A percentile compares a stretch with the other conserved stretches of the same genome.
These are phyloP conservation scores for Ophiocordyceps camponoti-rufipedis DNA, from an alignment of 2,329 filamentous ascomycete genomes.

Conservation along the genomic window DNA sequence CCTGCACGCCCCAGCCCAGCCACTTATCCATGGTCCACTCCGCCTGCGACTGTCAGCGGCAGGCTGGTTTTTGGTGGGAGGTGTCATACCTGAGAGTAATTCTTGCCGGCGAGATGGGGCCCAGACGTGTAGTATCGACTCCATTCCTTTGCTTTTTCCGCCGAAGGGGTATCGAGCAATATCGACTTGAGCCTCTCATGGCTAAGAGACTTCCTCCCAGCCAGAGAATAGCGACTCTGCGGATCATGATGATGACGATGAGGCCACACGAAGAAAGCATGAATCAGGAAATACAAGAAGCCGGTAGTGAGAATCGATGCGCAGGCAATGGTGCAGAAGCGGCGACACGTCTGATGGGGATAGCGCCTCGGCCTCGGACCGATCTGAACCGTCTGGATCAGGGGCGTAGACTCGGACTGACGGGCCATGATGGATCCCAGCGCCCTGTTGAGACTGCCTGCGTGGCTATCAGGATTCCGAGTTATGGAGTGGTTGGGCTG, in stretches of 20 bases:
- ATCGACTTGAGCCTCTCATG: constrained; percentile 36
- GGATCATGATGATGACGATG: constrained; percentile 14
- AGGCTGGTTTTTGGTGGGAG: neutral
- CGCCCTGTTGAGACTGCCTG: neutral
- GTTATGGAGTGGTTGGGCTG: neutral
- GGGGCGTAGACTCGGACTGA: constrained; percentile 39
- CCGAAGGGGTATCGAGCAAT: constrained; percentile 38
- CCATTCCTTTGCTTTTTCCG: constrained; percentile 47
- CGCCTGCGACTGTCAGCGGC: constrained; percentile 23
- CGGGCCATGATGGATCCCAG: neutral
- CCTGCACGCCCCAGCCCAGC: constrained; percentile 50
- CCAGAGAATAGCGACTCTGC: constrained; percentile 10
- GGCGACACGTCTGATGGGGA: constrained; percentile 39
- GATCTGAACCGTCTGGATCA: constrained; percentile 45
- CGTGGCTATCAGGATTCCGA: neutral
- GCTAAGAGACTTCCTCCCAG: constrained; percentile 10
- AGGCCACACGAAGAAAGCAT: constrained; percentile 23
- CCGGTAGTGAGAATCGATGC: constrained; percentile 33
- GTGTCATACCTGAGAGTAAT: constrained; percentile 44
- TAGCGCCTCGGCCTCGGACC: constrained; percentile 34
- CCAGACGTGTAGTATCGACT: constrained; percentile 63
- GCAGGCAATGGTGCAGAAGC: constrained; percentile 46
- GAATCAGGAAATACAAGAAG: constrained; percentile 29
- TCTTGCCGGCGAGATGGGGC: constrained; percentile 59
- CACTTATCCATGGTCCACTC: constrained; percentile 59